Conservation (phyloP, 805 yeast genomes). For the Hyphopichia homilentoma region DNA sequence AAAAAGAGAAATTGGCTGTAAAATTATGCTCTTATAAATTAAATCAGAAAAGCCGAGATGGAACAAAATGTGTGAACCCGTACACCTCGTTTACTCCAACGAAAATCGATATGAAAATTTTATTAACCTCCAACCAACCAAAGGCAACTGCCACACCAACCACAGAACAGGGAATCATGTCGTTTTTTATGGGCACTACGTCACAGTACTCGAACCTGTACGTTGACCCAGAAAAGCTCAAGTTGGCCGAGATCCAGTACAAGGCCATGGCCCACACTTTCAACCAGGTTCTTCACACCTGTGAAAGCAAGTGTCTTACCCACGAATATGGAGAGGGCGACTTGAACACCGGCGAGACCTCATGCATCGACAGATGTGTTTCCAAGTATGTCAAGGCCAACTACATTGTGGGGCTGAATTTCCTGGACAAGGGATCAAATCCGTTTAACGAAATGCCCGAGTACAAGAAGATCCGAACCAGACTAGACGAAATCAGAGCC, state of each 20-base stretch:
- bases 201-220: constrained; percentile 40
- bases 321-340: constrained; percentile 84
- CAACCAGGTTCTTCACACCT: constrained; percentile 54
- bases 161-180: too few relatives aligned
- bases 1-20: constrained; percentile 1
- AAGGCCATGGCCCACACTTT: constrained; percentile 59
- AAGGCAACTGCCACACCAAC: too few relatives aligned
- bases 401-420: constrained; percentile 54
- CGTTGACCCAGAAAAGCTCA: constrained; percentile 58
- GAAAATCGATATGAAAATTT: too few relatives aligned
- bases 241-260: constrained; percentile 64
- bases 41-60: too few relatives aligned
- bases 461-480: constrained; percentile 26
- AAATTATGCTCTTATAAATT: too few relatives aligned
- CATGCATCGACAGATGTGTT: constrained; percentile 85
- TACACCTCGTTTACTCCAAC: too few relatives aligned
- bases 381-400: constrained; percentile 77
- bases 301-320: constrained; percentile 78
- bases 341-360: constrained; percentile 75
- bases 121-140: too few relatives aligned
- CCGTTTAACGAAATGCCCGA: constrained; percentile 44
- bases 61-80: too few relatives aligned
- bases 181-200: constrained; percentile 53
- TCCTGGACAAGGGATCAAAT: constrained; percentile 35
- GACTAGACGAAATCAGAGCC: constrained; percentile 1